Percentiles rank a stretch among this genome's conserved stretches.
Evolutionary conservation across 1,139 yeast species (phyloP).

Genomic region (Pichia sp.): DNA sequence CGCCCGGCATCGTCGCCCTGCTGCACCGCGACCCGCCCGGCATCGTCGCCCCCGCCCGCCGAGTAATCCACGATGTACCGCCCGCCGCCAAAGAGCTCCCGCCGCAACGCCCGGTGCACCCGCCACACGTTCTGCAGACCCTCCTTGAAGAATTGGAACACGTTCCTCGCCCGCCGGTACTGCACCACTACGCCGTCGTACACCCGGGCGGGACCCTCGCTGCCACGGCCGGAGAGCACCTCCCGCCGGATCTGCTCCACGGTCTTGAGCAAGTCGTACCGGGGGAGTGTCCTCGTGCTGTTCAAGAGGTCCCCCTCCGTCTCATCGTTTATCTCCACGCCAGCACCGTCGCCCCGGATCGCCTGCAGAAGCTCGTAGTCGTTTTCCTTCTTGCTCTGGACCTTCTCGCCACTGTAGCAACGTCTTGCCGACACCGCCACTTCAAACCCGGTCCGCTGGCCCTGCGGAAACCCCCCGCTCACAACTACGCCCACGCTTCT

Average conservation of each 20-base stretch:
- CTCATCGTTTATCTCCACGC: not conserved
- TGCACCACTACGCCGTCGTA: slow-evolving; percentile 12
- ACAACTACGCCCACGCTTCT: not conserved
- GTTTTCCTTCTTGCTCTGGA: not conserved
- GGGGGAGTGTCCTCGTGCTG: slow-evolving; percentile 19
- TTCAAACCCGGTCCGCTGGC: too few species aligned
- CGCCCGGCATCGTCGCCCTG: slow-evolving; percentile 18
- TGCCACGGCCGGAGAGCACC: slow-evolving; percentile 3
- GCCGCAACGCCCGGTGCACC: slow-evolving; percentile 29
- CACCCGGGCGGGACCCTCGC: not conserved
- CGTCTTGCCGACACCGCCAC: not conserved
- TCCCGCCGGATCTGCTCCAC: slow-evolving; percentile 10
- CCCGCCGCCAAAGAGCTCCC: slow-evolving; percentile 21
- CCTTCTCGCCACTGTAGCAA: not conserved
- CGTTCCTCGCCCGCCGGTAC: slow-evolving; percentile 23
- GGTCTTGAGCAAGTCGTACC: slow-evolving; percentile 21
- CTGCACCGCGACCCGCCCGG: slow-evolving; percentile 17
- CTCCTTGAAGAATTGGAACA: slow-evolving; percentile 42
- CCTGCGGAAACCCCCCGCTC: not conserved
- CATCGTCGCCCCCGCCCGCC: slow-evolving; percentile 19
- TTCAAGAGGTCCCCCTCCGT: slow-evolving; percentile 13
- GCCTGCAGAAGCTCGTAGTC: not conserved
- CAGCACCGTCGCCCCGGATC: not conserved
- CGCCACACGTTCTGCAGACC: slow-evolving; percentile 54
- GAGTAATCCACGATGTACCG: slow-evolving; percentile 26